These are phyloP conservation scores for Hypoxylon fuscum DNA, from an alignment of 495 filamentous ascomycete species.

Conservation along the genomic window DNA sequence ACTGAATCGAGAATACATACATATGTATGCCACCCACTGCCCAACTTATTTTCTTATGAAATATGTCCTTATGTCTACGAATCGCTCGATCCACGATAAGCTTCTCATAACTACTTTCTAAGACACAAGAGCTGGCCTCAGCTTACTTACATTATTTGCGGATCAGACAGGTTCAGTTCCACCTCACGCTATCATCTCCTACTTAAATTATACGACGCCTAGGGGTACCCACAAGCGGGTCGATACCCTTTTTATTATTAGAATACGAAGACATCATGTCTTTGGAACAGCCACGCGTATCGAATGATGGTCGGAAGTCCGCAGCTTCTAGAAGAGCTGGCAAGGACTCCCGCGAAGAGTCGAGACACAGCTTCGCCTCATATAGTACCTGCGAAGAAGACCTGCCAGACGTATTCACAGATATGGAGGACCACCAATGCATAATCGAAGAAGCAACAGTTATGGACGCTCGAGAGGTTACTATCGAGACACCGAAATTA, in stretches of 20 bases:
- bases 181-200: constrained; percentile 13
- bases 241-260: constrained; percentile 13
- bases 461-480: constrained; percentile 40
- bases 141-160: constrained; percentile 41
- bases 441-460: constrained; percentile 40
- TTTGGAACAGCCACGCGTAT: constrained; percentile 28
- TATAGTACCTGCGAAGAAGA: constrained; percentile 36
- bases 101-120: constrained; percentile 29
- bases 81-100: constrained; percentile 23
- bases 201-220: constrained; percentile 17
- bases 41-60: constrained; percentile 36
- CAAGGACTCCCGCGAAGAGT: constrained; percentile 24
- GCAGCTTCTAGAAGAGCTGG: constrained; percentile 20
- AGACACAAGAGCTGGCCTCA: constrained; percentile 44
- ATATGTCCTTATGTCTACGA: constrained; percentile 17
- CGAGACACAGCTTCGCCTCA: constrained; percentile 35
- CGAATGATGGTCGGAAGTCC: constrained; percentile 12
- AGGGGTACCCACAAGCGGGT: constrained; percentile 21
- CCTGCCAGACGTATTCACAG: constrained; percentile 36
- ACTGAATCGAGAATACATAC: constrained; percentile 25
- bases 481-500: constrained; percentile 43
- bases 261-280: constrained; percentile 40
- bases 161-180: constrained; percentile 33
- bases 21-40: constrained; percentile 37
- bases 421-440: constrained; percentile 42